Evolutionary conservation across 2,329 filamentous ascomycete species (phyloP).

Genomic region (Dothideomycetes sp.): DNA sequence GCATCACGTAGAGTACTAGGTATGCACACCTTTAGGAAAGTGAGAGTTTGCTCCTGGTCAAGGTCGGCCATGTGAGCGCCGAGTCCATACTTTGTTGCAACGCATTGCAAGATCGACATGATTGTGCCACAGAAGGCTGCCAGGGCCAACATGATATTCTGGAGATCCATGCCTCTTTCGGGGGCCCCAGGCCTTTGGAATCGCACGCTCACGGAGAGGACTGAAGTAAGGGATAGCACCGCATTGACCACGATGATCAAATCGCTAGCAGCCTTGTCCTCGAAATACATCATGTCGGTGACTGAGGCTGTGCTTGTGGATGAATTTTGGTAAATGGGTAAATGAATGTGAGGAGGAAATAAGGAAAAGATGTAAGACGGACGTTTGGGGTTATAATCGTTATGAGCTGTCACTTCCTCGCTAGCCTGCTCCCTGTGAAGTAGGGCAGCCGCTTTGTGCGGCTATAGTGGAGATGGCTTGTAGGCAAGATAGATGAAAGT

Average conservation of each 20-base stretch:
- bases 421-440: not conserved
- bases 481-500: not conserved
- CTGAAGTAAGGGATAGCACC: constrained; percentile 3
- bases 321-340: not conserved
- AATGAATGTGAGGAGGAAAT: not conserved
- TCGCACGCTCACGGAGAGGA: constrained; percentile 3
- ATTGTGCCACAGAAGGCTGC: constrained; percentile 9
- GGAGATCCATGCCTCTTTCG: constrained; percentile 7
- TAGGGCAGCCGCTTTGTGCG: not conserved
- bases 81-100: constrained; percentile 11
- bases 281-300: not conserved
- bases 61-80: constrained; percentile 8
- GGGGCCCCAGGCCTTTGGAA: constrained; percentile 6
- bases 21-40: constrained; percentile 11
- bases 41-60: not conserved
- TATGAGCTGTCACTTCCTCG: not conserved
- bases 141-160: constrained; percentile 7
- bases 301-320: not conserved
- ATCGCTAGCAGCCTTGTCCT: not conserved
- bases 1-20: not conserved
- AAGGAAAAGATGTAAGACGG: not conserved
- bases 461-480: not conserved
- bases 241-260: constrained; percentile 7
- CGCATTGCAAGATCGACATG: constrained; percentile 10
- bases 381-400: not conserved